Base-by-base conservation (phyloP, 805 yeast genomes). In the Metschnikowia hibisci region DNA sequence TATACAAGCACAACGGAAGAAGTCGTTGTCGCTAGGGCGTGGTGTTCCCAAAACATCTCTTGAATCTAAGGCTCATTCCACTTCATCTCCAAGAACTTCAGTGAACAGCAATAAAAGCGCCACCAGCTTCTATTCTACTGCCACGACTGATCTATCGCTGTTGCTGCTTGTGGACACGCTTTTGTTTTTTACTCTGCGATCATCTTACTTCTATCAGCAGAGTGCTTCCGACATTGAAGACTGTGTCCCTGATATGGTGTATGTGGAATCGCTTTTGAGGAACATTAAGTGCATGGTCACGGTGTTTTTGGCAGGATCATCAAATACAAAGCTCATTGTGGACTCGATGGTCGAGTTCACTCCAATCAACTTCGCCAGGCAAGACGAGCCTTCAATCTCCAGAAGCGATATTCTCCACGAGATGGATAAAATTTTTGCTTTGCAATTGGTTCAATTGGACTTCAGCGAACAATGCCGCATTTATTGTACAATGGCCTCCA, bases 241-340 rank as follows among this genome's bases (percentile, higher is more conserved):
- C 50, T 78, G 77, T 50, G 90, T 84, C 0, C 97, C 98, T 0
- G 91, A 82, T 46, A 62, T 84, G 1, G 89, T 89, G 0, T 85
- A 80, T 50, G 79, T 84, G 33, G 96, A 88, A 50, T 72, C 83
- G 2, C 67, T 85, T 2, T 51, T 89, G 26, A 71, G 96, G 46
- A 76, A 73, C 40, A 64, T 82, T 16, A 79, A 80, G 43, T 73
- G 86, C 41, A 74, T 84, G 74, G 71, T 82, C 1, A 59, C 69
- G 8, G 60, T 80, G 4, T 71, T 71, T 47, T 56, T 73, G 2
- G 76, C 78, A 27, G 78, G 74, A 2, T 34, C 53, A n/a, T 57
- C 41, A 4, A 61, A 81, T 47, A 69, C 71, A 16, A 54, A 62
- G 1, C 58, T 58, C 0, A 66, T 74, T 0, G 57, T 80, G 27